These are phyloP conservation scores for Diplodia scrobiculata DNA, from an alignment of 2,329 filamentous ascomycete species.

Conservation along the genomic window DNA sequence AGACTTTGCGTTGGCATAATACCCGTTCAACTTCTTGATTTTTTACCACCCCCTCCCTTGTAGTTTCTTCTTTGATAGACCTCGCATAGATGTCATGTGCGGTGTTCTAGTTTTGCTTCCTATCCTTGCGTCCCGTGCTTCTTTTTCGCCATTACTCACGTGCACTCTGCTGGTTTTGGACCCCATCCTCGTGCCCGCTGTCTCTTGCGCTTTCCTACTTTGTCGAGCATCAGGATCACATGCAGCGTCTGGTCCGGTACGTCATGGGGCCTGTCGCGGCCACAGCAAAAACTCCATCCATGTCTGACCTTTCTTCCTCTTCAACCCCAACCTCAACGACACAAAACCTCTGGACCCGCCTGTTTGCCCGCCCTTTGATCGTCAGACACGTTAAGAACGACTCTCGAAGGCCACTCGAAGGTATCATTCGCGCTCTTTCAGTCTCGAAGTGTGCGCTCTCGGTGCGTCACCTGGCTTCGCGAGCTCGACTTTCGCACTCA, in stretches of 20 bases:
- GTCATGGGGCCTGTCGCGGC: not conserved
- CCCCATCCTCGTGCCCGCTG: not conserved
- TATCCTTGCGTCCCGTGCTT: not conserved
- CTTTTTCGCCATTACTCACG: no score
- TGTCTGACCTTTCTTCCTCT: not conserved
- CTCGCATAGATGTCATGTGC: not conserved
- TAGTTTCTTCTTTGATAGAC: not conserved
- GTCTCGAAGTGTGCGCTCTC: not conserved
- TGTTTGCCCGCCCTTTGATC: not conserved
- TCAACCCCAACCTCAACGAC: not conserved
- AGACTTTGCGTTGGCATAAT: not conserved
- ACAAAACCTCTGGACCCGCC: not conserved
- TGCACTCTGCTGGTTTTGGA: not conserved
- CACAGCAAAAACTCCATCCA: not conserved
- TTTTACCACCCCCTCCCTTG: not conserved
- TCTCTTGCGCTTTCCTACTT: not conserved
- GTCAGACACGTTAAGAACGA: not conserved
- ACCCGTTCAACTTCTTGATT: not conserved
- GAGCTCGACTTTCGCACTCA: not conserved
- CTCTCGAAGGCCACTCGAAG: not conserved
- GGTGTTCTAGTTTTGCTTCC: not conserved
- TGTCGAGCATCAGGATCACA: not conserved
- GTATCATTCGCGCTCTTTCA: not conserved
- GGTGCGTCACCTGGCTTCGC: not conserved
- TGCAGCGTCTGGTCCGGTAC: not conserved